phyloP scores from a whole-genome alignment of 1,284 basidiomycete species.

The Coniferiporia sulphurascens region DNA sequence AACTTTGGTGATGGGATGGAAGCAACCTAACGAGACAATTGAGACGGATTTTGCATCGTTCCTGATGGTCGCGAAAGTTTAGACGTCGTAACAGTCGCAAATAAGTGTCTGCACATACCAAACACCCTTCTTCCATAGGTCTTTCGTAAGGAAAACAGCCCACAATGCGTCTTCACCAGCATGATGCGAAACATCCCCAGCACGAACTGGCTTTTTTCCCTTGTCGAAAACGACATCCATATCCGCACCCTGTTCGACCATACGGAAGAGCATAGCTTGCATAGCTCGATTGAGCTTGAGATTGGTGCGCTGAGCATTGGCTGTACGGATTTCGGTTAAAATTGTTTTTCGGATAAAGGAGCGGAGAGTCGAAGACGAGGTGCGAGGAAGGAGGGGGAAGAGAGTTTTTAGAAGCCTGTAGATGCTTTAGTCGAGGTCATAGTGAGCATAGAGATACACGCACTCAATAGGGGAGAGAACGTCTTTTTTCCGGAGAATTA shows the following conservation, averaged over 20 bases:
- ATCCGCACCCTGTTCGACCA: constrained; percentile 69
- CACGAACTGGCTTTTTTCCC: constrained; percentile 54
- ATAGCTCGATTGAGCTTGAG: constrained; percentile 96
- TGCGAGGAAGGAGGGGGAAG: constrained; percentile 90
- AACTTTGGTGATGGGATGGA: constrained; percentile 93
- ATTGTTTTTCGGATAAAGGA: constrained; percentile 92
- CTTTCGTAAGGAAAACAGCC: constrained; percentile 93
- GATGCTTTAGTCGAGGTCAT: constrained; percentile 4
- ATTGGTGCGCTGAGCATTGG: constrained; percentile 87
- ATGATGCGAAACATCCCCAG: constrained; percentile 38
- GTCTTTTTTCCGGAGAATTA: constrained; percentile 90
- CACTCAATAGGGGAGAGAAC: constrained; percentile 91
- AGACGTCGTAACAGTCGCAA: not conserved
- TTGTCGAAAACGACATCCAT: constrained; percentile 75
- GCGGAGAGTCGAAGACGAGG: constrained; percentile 80
- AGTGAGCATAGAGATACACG: constrained; percentile 29
- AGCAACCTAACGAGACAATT: constrained; percentile 88
- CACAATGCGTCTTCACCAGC: constrained; percentile 90
- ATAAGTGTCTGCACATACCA: constrained; percentile 52
- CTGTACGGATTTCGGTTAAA: constrained; percentile 90
- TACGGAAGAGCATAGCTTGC: constrained; percentile 92
- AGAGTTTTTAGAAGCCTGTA: constrained; percentile 82
- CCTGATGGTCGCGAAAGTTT: constrained; percentile 38
- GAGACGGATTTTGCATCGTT: constrained; percentile 92
- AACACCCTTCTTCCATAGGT: constrained; percentile 91